Conservation (phyloP, 2,329 filamentous ascomycete species). For the Atkinsonella texensis region DNA sequence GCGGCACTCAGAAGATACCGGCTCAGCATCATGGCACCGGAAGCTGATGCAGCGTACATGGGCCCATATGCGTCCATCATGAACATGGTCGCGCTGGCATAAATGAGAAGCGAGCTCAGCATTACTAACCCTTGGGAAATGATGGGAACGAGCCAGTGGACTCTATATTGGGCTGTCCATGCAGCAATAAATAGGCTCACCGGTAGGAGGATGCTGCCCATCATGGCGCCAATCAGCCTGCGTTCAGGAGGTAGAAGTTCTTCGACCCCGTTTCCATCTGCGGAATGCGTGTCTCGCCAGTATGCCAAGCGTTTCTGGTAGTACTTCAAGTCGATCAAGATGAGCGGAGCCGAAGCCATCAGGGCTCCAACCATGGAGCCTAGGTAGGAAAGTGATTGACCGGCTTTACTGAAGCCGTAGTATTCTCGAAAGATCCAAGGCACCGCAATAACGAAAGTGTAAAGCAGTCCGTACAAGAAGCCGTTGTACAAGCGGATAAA, state of each 20-base stretch:
- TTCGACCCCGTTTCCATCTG: constrained; percentile 25
- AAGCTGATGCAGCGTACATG: constrained; percentile 16
- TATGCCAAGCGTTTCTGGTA: constrained; percentile 43
- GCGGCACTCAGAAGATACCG: constrained; percentile 46
- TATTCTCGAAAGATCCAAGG: constrained; percentile 53
- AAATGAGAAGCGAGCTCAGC: constrained; percentile 16
- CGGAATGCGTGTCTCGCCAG: constrained; percentile 25
- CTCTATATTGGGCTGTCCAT: constrained; percentile 36
- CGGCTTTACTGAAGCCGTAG: constrained; percentile 46
- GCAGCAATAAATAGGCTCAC: constrained; percentile 57
- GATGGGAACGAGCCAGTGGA: constrained; percentile 15
- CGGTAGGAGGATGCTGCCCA: constrained; percentile 50
- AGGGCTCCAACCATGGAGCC: constrained; percentile 59
- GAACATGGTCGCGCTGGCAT: constrained; percentile 16
- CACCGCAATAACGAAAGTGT: constrained; percentile 49
- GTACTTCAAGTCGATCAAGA: constrained; percentile 39
- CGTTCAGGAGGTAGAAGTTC: constrained; percentile 51
- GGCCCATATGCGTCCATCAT: constrained; percentile 18
- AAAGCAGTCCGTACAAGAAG: constrained; percentile 45
- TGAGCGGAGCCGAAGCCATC: constrained; percentile 23
- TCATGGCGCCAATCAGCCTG: constrained; percentile 47
- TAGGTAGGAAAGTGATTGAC: constrained; percentile 54
- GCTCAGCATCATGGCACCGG: constrained; percentile 15
- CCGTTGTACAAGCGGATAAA: constrained; percentile 55
- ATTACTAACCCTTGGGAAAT: constrained; percentile 15